phyloP scores from a whole-genome alignment of 768 basidiomycete species.

The Leccinum pellstonianum region DNA sequence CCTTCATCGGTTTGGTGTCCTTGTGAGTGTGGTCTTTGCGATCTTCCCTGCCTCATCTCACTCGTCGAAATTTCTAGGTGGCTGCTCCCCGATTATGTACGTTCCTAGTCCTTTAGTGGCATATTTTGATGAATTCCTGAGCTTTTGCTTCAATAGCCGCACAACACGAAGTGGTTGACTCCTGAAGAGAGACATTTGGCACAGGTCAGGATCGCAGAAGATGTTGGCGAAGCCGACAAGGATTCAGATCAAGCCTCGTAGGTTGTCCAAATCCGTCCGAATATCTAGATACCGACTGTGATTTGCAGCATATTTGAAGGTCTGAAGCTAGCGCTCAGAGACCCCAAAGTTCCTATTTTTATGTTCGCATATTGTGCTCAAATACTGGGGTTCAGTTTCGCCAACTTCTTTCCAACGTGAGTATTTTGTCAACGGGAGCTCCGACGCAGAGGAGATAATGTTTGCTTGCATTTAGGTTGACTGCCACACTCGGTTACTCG shows the following conservation, averaged over 20 bases:
- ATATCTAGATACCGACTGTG: neutral
- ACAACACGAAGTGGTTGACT: constrained; percentile 62
- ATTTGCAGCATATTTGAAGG: constrained; percentile 18
- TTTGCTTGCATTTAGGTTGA: constrained; percentile 38
- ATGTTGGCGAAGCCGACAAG: constrained; percentile 64
- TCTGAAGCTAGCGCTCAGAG: constrained; percentile 54
- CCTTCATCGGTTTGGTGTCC: constrained; percentile 52
- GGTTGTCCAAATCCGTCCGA: constrained; percentile 19
- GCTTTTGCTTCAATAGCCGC: constrained; percentile 37
- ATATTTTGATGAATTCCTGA: neutral
- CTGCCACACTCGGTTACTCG: constrained; percentile 60
- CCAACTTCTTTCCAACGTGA: constrained; percentile 58
- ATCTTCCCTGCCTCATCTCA: neutral
- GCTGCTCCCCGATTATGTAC: constrained; percentile 58
- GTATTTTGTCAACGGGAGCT: constrained; percentile 6
- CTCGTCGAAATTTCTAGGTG: constrained; percentile 38
- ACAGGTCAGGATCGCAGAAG: constrained; percentile 63
- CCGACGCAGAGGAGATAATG: neutral
- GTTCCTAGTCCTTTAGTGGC: constrained; percentile 13
- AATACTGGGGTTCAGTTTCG: constrained; percentile 57
- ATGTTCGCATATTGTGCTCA: constrained; percentile 52
- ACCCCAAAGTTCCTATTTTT: constrained; percentile 54
- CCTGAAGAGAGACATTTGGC: constrained; percentile 53
- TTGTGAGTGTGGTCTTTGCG: constrained; percentile 39
- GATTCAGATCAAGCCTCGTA: constrained; percentile 59